These are phyloP conservation scores for Pelargonium citronellum DNA, from an alignment of 441 rosid species.

Conservation along the genomic window DNA sequence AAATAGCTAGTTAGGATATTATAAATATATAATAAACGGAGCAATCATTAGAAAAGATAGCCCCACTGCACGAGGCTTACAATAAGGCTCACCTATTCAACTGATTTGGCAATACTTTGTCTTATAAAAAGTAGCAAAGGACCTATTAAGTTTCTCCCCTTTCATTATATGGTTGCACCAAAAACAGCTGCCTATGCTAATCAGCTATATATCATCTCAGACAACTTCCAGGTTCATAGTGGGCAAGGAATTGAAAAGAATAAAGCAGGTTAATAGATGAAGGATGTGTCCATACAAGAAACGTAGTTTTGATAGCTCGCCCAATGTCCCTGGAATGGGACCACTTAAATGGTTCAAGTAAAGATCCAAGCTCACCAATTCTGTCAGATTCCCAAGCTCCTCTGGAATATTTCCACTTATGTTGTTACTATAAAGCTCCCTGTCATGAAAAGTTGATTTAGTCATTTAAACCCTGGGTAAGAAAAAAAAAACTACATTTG, in stretches of 20 bases:
- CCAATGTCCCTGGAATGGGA: constrained; percentile 72
- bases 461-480: not conserved
- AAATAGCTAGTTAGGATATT: not conserved
- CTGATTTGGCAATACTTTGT: not conserved
- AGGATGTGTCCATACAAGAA: constrained; percentile 46
- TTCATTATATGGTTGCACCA: not conserved
- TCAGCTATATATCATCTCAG: not conserved
- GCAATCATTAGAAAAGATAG: not conserved
- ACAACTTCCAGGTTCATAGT: not conserved
- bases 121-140: not conserved
- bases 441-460: constrained; percentile 23
- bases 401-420: constrained; percentile 76
- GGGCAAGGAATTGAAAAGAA: not conserved
- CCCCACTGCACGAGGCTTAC: not conserved
- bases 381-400: constrained; percentile 86
- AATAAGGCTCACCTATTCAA: not conserved
- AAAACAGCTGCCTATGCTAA: not conserved
- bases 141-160: not conserved
- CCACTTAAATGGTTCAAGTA: constrained; percentile 85
- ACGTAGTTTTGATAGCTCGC: constrained; percentile 71
- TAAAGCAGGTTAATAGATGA: not conserved
- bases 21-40: not conserved
- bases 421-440: constrained; percentile 89
- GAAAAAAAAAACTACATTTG: not conserved
- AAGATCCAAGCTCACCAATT: constrained; percentile 97